Base-by-base conservation (phyloP, 768 basidiomycete genomes). In the Lactarius trivialis region DNA sequence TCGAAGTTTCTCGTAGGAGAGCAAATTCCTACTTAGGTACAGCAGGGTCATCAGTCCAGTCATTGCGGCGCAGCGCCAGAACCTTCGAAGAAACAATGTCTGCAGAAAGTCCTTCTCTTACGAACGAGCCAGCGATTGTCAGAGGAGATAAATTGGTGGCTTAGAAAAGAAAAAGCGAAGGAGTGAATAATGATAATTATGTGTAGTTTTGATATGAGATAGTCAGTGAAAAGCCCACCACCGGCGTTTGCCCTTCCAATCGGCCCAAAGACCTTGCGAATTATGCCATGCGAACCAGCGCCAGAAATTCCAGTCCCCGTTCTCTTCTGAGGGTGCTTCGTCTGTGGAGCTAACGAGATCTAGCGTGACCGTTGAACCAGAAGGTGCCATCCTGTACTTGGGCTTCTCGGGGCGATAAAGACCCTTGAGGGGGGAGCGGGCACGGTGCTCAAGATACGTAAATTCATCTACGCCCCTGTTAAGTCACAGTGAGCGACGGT, bases 281-380 rank as follows among this genome's bases (percentile, higher is more conserved):
- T 65, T 67, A 34, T 66, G 56, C 66, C 66, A 67, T 28, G 66
- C 66, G 45, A 67, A 67, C 64, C 60, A 61, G 21, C 60, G 60
- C 64, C 64, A 67, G 52, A 65, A 55, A 26, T 54, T n/a, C 60
- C 65, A 60, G 39, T 58, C 58, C 26, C 21, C 58, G 39, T 11
- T 28, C n/a, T 50, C 55, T 39, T 55, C 39, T 21, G 32, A 39
- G 11, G 7, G 50, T 52, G 49, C 60, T 11, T 51, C 56, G 39
- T 67, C 64, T 4, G 65, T 67, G 11, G 63, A 43, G 45, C 54
- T 41, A 7, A 67, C 58, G 24, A 67, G 63, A 28, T 67, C 65
- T 1, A 65, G 37, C n/a, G 63, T 52, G 43, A 50, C 26, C 21
- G 37, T 45, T 7, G 55, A 60, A 8, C 48, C 36, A 11, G 48